These are phyloP conservation scores for Hirsutella rhossiliensis DNA, from an alignment of 2,329 filamentous ascomycete species.

Conservation along the genomic window DNA sequence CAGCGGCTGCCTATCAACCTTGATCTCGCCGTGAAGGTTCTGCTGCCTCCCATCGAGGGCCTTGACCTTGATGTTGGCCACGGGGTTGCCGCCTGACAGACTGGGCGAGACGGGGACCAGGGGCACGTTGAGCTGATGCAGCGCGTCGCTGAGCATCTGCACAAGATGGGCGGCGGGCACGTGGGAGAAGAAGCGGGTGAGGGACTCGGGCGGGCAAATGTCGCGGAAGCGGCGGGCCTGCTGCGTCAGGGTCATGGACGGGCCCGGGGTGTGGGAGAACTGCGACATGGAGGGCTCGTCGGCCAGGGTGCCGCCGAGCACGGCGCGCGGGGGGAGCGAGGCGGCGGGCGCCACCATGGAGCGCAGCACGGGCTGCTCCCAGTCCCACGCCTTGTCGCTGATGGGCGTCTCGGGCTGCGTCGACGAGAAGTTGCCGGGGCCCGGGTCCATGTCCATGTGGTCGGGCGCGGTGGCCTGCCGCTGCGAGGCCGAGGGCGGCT, in stretches of 20 bases:
- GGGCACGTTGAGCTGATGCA: constrained; percentile 78
- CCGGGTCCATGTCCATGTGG: constrained; percentile 58
- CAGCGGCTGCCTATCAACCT: constrained; percentile 54
- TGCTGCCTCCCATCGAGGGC: constrained; percentile 63
- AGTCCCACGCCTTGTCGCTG: constrained; percentile 69
- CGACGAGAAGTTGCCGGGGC: constrained; percentile 48
- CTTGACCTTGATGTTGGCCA: constrained; percentile 59
- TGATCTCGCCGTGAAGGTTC: constrained; percentile 60
- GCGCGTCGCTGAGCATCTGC: constrained; percentile 65
- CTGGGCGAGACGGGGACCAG: constrained; percentile 38
- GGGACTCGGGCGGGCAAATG: constrained; percentile 74
- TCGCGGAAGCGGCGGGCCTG: constrained; percentile 80
- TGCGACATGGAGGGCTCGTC: constrained; percentile 82
- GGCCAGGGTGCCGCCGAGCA: constrained; percentile 51
- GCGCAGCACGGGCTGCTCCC: constrained; percentile 62
- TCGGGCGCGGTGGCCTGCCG: constrained; percentile 30
- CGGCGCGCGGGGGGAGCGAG: constrained; percentile 18
- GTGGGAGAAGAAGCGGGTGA: constrained; percentile 86
- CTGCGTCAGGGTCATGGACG: constrained; percentile 79
- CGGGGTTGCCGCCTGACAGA: constrained; percentile 39
- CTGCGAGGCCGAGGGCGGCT: constrained; percentile 45
- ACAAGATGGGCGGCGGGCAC: constrained; percentile 65
- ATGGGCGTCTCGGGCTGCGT: constrained; percentile 76
- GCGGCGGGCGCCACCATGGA: constrained; percentile 30
- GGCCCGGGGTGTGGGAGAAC: constrained; percentile 67